Evolutionary conservation across 2,329 filamentous ascomycete species (phyloP).

Genomic region (Diaporthe sp.): DNA sequence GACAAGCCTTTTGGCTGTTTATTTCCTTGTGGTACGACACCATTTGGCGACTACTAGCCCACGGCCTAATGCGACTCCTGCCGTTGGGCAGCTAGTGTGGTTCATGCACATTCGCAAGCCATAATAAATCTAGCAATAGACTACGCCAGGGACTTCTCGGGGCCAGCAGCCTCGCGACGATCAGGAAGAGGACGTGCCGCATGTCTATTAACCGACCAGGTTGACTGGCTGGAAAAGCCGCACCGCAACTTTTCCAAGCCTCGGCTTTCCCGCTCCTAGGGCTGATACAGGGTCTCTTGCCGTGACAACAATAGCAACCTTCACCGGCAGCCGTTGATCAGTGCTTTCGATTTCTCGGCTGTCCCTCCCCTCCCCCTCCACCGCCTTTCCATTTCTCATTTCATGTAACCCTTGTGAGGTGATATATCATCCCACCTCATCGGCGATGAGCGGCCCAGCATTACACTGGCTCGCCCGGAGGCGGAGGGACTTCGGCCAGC

Average conservation of each 20-base stretch:
- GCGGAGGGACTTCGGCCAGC: constrained; percentile 17
- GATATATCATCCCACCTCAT: constrained; percentile 20
- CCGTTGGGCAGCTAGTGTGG: constrained; percentile 29
- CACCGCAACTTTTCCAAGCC: background rate
- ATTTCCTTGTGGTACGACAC: background rate
- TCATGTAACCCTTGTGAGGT: constrained; percentile 4
- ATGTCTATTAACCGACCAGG: background rate
- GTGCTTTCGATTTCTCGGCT: background rate
- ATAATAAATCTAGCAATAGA: background rate
- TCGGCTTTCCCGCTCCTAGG: constrained; percentile 28
- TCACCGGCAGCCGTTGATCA: background rate
- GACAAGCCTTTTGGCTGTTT: background rate
- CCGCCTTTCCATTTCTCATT: background rate
- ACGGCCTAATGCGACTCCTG: constrained; percentile 6
- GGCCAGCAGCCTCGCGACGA: background rate
- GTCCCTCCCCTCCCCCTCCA: background rate
- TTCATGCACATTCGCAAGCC: constrained; percentile 17
- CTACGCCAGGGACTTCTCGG: background rate
- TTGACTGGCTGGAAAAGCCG: constrained; percentile 15
- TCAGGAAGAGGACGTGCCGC: background rate
- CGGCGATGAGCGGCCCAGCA: constrained; percentile 16
- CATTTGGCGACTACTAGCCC: background rate
- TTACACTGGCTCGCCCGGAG: background rate
- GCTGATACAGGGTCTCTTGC: constrained; percentile 18
- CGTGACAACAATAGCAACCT: constrained; percentile 2